phyloP scores from a whole-genome alignment of 208 protist species.

The Trypanosoma grayi region DNA sequence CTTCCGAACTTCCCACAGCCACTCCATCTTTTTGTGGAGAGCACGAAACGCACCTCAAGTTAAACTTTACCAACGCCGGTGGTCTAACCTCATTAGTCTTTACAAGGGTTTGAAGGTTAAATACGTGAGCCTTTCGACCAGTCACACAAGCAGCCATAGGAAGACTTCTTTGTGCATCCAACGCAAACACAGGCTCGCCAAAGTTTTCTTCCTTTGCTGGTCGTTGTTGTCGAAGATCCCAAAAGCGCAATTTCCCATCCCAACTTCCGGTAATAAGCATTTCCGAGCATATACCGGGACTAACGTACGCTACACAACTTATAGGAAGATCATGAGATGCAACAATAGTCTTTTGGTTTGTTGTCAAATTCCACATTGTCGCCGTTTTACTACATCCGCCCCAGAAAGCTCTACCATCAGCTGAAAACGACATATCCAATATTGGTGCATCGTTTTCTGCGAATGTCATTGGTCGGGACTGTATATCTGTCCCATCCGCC shows the following conservation, averaged over 20 bases:
- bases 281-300: constrained; percentile 33
- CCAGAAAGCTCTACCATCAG: constrained; percentile 73
- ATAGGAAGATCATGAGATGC: constrained; percentile 82
- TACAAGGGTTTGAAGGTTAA: constrained; percentile 58
- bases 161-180: constrained; percentile 58
- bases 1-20: constrained; percentile 66
- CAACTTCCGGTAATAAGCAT: constrained; percentile 81
- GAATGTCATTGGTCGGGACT: constrained; percentile 46
- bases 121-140: constrained; percentile 56
- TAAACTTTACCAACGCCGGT: constrained; percentile 61
- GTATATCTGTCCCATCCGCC: constrained; percentile 21
- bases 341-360: constrained; percentile 62
- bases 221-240: constrained; percentile 71
- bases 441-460: constrained; percentile 49
- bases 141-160: constrained; percentile 72
- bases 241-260: constrained; percentile 84
- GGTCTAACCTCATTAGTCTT: constrained; percentile 52
- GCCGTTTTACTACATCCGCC: constrained; percentile 75
- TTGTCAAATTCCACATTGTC: constrained; percentile 74
- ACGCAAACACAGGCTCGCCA: constrained; percentile 67
- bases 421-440: constrained; percentile 62
- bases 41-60: constrained; percentile 62
- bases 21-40: constrained; percentile 63
- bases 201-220: constrained; percentile 66
- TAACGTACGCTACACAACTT: constrained; percentile 66